phyloP scores from a whole-genome alignment of 768 basidiomycete species.

The Podaxis pistillaris region DNA sequence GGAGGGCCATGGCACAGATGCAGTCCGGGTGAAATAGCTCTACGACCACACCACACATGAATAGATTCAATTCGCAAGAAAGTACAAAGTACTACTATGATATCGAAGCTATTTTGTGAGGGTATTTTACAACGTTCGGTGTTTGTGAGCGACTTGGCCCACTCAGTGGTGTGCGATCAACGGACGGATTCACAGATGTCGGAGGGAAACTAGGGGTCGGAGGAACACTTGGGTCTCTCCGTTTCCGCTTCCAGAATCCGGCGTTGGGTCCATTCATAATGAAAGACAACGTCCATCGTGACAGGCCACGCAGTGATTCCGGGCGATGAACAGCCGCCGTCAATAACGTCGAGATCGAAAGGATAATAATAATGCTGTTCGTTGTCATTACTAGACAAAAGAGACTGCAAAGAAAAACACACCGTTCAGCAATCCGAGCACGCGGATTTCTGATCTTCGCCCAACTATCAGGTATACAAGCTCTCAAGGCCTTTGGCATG shows the following conservation, averaged over 20 bases:
- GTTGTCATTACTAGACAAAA: slow-evolving; percentile 1
- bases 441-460: slow-evolving; percentile 39
- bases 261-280: slow-evolving; percentile 59
- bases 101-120: not conserved
- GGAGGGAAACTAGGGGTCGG: slow-evolving; percentile 25
- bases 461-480: slow-evolving; percentile 59
- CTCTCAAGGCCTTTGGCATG: slow-evolving; percentile 64
- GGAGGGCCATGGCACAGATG: not conserved
- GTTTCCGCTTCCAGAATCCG: slow-evolving; percentile 49
- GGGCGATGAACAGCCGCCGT: slow-evolving; percentile 63
- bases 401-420: slow-evolving; percentile 20
- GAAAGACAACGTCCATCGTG: slow-evolving; percentile 69
- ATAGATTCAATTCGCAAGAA: not conserved
- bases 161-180: not conserved
- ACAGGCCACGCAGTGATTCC: slow-evolving; percentile 67
- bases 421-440: slow-evolving; percentile 56
- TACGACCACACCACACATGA: not conserved
- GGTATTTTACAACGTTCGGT: not conserved
- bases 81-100: not conserved
- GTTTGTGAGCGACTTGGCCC: slow-evolving; percentile 2
- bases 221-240: slow-evolving; percentile 28
- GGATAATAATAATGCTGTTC: slow-evolving; percentile 52
- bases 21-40: not conserved
- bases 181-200: slow-evolving; percentile 17
- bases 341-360: slow-evolving; percentile 65